Evolutionary conservation across 495 filamentous ascomycete species (phyloP).

Genomic region (Talaromyces borbonicus): DNA sequence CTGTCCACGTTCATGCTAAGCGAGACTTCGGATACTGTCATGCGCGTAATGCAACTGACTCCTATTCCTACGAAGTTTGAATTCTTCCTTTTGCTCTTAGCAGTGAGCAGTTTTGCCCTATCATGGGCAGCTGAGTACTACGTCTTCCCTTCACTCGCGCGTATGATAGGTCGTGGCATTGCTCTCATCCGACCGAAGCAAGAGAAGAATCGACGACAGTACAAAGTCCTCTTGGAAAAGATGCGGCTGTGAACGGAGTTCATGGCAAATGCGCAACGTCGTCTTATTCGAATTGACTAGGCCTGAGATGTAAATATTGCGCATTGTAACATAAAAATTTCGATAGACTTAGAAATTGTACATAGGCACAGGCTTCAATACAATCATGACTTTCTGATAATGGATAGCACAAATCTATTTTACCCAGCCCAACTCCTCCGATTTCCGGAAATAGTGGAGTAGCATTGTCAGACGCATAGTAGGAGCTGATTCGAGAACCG

Average conservation of each 20-base stretch:
- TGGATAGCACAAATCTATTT: slow-evolving; percentile 2
- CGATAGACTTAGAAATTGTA: neutral
- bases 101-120: slow-evolving; percentile 50
- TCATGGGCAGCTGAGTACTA: slow-evolving; percentile 63
- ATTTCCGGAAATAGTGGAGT: neutral
- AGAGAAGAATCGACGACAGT: slow-evolving; percentile 72
- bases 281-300: too few species aligned
- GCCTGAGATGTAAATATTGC: too few species aligned
- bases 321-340: too few species aligned
- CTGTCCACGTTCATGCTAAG: slow-evolving; percentile 71
- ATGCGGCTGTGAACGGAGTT: slow-evolving; percentile 43
- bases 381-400: neutral
- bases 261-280: neutral
- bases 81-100: slow-evolving; percentile 57
- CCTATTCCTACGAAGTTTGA: slow-evolving; percentile 61
- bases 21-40: slow-evolving; percentile 57
- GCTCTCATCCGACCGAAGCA: slow-evolving; percentile 42
- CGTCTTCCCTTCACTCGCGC: slow-evolving; percentile 62
- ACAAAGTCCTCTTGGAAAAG: slow-evolving; percentile 69
- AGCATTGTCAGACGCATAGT: too few species aligned
- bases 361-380: neutral
- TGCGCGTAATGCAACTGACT: slow-evolving; percentile 76
- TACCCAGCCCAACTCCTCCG: neutral
- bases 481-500: neutral
- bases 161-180: slow-evolving; percentile 50